These are phyloP conservation scores for Salix viminalis DNA, from an alignment of 345 rosid species.

Conservation along the genomic window DNA sequence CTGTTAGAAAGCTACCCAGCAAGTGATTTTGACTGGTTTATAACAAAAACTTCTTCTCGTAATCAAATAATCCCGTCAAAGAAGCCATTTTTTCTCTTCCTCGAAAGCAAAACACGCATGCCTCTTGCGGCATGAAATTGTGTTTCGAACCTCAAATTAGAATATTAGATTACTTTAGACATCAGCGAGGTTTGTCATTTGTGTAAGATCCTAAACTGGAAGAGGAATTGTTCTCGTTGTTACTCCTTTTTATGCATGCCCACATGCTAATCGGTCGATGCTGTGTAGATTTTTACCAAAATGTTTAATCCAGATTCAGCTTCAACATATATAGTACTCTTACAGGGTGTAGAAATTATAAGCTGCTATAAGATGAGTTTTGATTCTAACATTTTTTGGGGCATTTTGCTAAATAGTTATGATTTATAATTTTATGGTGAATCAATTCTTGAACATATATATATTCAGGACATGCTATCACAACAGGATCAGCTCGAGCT, in stretches of 20 bases:
- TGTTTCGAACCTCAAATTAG: neutral
- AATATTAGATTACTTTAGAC: neutral
- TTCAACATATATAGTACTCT: neutral
- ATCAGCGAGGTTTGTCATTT: no score
- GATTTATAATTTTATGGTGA: neutral
- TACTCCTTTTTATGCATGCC: no score
- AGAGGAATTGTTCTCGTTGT: no score
- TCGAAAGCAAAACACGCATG: neutral
- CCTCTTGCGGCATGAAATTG: neutral
- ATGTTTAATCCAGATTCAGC: neutral
- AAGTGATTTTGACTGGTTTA: neutral
- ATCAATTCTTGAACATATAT: neutral
- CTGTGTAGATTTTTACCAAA: neutral
- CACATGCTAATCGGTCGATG: no score
- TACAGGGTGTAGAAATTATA: neutral
- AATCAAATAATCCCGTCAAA: neutral
- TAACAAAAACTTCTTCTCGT: no score
- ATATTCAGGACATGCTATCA: conserved; percentile 28
- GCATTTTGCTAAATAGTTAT: neutral
- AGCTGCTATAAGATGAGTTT: neutral
- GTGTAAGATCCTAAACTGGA: no score
- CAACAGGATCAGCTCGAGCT: conserved; percentile 42
- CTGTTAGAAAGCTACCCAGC: neutral
- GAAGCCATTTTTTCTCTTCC: neutral
- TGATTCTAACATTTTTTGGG: neutral